A percentile compares a stretch with the other conserved stretches of the same genome.
These are phyloP conservation scores for Trichosanthes cucumerina DNA, from an alignment of 306 rosid genomes.

Conservation along the genomic window DNA sequence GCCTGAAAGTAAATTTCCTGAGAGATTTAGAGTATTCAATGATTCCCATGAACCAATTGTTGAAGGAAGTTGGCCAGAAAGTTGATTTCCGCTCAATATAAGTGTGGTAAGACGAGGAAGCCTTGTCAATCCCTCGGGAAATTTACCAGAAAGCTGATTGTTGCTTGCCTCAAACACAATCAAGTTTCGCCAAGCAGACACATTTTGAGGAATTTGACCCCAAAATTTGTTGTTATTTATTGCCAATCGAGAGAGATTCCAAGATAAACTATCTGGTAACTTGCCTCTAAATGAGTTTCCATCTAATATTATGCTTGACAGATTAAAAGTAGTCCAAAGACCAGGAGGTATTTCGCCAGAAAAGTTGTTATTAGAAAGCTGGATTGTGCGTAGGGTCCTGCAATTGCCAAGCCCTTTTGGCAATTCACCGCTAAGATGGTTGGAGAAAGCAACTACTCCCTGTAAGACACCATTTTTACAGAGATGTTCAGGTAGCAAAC, in stretches of 20 bases:
- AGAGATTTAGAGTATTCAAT: slow-evolving; percentile 42
- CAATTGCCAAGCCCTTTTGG: slow-evolving; percentile 56
- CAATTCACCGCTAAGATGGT: slow-evolving; percentile 42
- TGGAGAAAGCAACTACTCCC: slow-evolving; percentile 46
- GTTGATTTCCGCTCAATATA: slow-evolving; percentile 45
- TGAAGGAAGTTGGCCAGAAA: slow-evolving; percentile 62
- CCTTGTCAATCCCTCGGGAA: slow-evolving; percentile 46
- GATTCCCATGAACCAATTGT: slow-evolving; percentile 49
- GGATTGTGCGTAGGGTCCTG: slow-evolving; percentile 27
- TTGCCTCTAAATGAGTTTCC: slow-evolving; percentile 57
- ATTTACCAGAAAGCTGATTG: slow-evolving; percentile 51
- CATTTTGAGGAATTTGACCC: slow-evolving; percentile 45
- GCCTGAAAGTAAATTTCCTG: slow-evolving; percentile 60
- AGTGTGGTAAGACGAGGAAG: slow-evolving; percentile 41
- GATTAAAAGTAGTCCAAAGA: slow-evolving; percentile 43
- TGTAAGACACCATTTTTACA: slow-evolving; percentile 43
- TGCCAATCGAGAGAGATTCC: slow-evolving; percentile 49
- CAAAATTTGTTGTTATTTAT: slow-evolving; percentile 56
- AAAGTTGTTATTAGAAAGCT: slow-evolving; percentile 40
- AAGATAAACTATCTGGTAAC: slow-evolving; percentile 42
- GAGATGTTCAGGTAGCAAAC: slow-evolving; percentile 56
- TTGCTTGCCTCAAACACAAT: slow-evolving; percentile 55
- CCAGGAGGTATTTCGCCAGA: slow-evolving; percentile 62
- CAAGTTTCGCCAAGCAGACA: slow-evolving; percentile 30
- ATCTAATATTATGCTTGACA: slow-evolving; percentile 46